These are phyloP conservation scores for Capronia coronata DNA, from an alignment of 2,329 filamentous ascomycete species.

Conservation along the genomic window DNA sequence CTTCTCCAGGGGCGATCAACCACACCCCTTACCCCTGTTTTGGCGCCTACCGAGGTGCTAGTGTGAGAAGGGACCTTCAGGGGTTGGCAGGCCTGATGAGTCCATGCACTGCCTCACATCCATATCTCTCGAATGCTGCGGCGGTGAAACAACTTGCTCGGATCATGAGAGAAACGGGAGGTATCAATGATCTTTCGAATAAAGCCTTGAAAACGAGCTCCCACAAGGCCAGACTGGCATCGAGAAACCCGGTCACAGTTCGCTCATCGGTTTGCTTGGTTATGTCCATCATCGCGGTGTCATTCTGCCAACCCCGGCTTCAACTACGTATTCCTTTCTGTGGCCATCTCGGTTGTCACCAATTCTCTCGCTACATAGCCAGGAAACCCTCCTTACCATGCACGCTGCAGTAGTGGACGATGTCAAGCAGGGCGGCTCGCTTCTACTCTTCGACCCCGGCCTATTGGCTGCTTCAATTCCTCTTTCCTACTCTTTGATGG, in stretches of 20 bases:
- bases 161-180: no score
- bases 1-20: no score
- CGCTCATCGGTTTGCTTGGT: no score
- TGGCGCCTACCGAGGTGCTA: not conserved
- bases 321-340: constrained; percentile 17
- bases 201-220: not conserved
- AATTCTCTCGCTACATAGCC: constrained; percentile 11
- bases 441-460: constrained; percentile 4
- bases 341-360: constrained; percentile 8
- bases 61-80: no score
- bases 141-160: no score
- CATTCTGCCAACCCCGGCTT: constrained; percentile 9
- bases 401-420: constrained; percentile 22
- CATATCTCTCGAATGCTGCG: no score
- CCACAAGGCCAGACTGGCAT: not conserved
- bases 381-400: constrained; percentile 17
- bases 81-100: not conserved
- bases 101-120: not conserved
- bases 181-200: no score
- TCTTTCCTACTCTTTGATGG: constrained; percentile 3
- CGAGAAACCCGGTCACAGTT: no score
- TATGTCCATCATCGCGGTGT: constrained; percentile 6
- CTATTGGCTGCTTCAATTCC: constrained; percentile 12
- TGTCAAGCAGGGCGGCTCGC: constrained; percentile 23
- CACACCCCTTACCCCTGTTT: not conserved